phyloP scores from a whole-genome alignment of 2,329 filamentous ascomycete species.

The Lomentospora prolificans region DNA sequence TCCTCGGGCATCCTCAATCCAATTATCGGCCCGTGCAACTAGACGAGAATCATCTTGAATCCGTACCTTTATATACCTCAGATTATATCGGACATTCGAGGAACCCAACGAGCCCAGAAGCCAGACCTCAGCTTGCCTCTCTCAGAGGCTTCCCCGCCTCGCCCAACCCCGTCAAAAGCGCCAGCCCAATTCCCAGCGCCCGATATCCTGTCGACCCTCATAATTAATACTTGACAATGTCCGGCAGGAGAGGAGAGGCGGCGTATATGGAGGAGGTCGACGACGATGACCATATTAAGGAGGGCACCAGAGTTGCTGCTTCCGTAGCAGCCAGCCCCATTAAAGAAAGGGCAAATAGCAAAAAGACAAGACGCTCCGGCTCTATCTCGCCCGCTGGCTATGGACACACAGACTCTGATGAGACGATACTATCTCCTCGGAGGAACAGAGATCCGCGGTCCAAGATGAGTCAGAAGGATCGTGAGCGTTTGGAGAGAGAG shows the following conservation, averaged over 20 bases:
- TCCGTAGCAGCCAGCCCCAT: slow-evolving; percentile 10
- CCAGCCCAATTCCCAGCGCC: neutral
- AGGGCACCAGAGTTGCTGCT: slow-evolving; percentile 11
- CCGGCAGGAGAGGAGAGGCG: slow-evolving; percentile 8
- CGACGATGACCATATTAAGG: slow-evolving; percentile 10
- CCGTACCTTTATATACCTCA: neutral
- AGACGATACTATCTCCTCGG: slow-evolving; percentile 5
- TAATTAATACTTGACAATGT: slow-evolving; percentile 7
- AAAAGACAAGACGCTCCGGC: slow-evolving; percentile 7
- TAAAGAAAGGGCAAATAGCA: slow-evolving; percentile 9
- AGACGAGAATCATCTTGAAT: neutral
- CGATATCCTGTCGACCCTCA: neutral
- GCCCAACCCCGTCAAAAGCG: neutral
- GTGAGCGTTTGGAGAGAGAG: slow-evolving; percentile 2
- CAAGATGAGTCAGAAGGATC: slow-evolving; percentile 1
- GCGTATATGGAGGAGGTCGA: slow-evolving; percentile 12
- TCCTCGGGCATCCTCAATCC: neutral
- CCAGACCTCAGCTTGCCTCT: neutral
- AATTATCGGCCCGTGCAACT: neutral
- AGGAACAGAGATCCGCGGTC: slow-evolving; percentile 1
- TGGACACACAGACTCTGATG: slow-evolving; percentile 5
- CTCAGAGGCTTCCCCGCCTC: neutral
- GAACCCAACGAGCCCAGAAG: neutral
- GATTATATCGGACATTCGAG: neutral
- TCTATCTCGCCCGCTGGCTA: slow-evolving; percentile 4